Evolutionary conservation across 179 eudicot species (phyloP).

Genomic region (Dionaea muscipula): DNA sequence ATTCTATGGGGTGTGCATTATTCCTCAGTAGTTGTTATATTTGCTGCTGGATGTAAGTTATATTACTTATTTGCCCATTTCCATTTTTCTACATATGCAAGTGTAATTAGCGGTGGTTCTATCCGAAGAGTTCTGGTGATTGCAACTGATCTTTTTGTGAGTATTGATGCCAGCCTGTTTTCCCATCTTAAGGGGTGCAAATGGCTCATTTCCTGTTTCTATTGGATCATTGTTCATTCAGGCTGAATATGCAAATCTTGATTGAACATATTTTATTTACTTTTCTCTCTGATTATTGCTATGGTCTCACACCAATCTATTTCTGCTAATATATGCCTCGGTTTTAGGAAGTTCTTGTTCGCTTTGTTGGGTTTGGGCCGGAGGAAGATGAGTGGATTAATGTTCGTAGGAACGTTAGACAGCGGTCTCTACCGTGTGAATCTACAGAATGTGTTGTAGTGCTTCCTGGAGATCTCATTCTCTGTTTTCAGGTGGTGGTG

Average conservation of each 20-base stretch:
- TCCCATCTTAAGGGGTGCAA: too few species aligned
- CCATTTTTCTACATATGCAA: too few species aligned
- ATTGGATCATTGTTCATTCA: background rate
- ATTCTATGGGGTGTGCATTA: too few species aligned
- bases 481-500: conserved; percentile 78
- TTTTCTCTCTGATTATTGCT: background rate
- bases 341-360: conserved; percentile 82
- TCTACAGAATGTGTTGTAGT: conserved; percentile 79
- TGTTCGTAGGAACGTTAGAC: conserved; percentile 75
- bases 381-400: conserved; percentile 97
- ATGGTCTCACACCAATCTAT: conserved; percentile 1
- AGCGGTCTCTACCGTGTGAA: conserved; percentile 92
- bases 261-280: background rate
- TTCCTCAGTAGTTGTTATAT: too few species aligned
- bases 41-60: too few species aligned
- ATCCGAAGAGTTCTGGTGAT: too few species aligned
- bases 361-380: conserved; percentile 83
- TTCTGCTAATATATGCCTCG: conserved; percentile 5
- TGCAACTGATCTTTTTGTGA: too few species aligned
- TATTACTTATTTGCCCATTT: too few species aligned
- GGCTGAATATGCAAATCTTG: background rate
- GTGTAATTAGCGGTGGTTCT: too few species aligned
- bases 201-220: too few species aligned
- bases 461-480: conserved; percentile 80
- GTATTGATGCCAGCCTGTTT: too few species aligned